Evolutionary conservation across 306 rosid species (phyloP).

Genomic region (Clitoria ternatea): DNA sequence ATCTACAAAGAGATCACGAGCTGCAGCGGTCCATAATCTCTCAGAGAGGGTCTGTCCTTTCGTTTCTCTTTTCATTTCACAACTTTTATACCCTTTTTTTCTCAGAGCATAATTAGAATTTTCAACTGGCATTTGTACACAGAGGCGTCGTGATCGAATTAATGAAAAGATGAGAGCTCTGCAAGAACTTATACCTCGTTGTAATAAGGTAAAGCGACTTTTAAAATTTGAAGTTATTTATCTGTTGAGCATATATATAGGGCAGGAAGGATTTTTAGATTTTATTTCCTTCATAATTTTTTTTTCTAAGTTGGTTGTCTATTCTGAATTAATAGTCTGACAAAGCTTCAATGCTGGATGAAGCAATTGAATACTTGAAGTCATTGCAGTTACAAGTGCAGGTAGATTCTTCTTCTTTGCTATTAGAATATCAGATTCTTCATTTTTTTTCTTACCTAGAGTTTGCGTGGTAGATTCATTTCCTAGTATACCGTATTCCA

Average conservation of each 20-base stretch:
- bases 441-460: not conserved
- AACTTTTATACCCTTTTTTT: not conserved
- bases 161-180: conserved; percentile 92
- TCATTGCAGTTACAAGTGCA: conserved; percentile 87
- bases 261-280: not conserved
- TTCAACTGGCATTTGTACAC: conserved; percentile 29
- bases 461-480: not conserved
- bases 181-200: conserved; percentile 94
- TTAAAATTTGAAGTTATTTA: not conserved
- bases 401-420: conserved; percentile 40
- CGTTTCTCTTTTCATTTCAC: not conserved
- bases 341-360: conserved; percentile 97
- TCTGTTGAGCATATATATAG: not conserved
- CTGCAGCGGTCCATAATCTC: conserved; percentile 92
- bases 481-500: not conserved
- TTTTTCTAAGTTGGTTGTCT: not conserved
- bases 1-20: conserved; percentile 76
- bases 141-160: conserved; percentile 97
- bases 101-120: not conserved
- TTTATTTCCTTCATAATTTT: conserved; percentile 15
- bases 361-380: conserved; percentile 91
- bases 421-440: not conserved
- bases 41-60: conserved; percentile 76
- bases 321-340: conserved; percentile 55
- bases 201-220: conserved; percentile 61